Conservation (phyloP, 2,329 filamentous ascomycete species). For the Xylaria sp. region DNA sequence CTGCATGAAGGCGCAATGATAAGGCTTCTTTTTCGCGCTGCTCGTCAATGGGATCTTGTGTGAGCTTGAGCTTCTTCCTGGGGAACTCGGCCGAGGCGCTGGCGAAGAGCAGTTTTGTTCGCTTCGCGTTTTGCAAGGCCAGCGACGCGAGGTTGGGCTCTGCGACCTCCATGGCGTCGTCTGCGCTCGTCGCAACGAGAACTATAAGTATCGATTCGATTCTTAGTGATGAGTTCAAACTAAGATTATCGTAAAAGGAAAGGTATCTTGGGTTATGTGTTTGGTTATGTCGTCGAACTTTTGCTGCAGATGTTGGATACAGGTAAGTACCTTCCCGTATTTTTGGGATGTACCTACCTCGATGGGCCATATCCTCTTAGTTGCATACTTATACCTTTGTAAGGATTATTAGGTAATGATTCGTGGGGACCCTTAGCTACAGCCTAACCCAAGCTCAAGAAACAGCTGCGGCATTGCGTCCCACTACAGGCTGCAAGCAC, state of each 20-base stretch:
- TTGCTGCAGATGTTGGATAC: background rate
- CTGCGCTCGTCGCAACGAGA: conserved; percentile 19
- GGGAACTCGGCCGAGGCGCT: conserved; percentile 40
- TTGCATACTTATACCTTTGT: background rate
- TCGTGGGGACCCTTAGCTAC: background rate
- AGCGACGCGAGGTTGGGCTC: conserved; percentile 47
- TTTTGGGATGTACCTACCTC: background rate
- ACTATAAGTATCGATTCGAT: background rate
- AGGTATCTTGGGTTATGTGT: background rate
- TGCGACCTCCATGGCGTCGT: conserved; percentile 42
- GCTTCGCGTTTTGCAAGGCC: conserved; percentile 47
- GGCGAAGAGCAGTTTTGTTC: conserved; percentile 48
- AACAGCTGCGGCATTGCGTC: background rate
- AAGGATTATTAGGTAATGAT: background rate
- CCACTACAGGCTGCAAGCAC: conserved; percentile 5
- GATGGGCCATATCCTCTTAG: background rate
- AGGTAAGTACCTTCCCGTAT: background rate
- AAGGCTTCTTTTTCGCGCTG: conserved; percentile 48
- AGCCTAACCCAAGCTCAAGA: background rate
- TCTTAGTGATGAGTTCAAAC: background rate
- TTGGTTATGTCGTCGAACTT: conserved; percentile 4
- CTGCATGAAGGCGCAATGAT: conserved; percentile 49
- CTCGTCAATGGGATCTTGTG: conserved; percentile 41
- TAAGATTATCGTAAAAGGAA: background rate
- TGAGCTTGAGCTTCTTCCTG: conserved; percentile 47